phyloP scores from a whole-genome alignment of 805 yeast genomes.

The Saccharomycopsis schoenii region DNA sequence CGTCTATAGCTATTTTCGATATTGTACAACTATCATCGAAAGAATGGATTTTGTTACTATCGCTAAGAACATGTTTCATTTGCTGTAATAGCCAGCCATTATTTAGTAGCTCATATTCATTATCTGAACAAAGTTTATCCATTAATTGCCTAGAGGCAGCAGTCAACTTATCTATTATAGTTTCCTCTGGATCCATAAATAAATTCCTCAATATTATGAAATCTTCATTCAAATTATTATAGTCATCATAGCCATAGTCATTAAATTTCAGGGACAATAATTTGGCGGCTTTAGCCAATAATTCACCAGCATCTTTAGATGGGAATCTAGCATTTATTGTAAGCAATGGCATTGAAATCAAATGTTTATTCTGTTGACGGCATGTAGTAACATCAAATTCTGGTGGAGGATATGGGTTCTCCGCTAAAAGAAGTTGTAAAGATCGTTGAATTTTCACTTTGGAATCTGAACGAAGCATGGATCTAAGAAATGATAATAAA shows the following conservation, averaged over 20 bases:
- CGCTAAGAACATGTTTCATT: constrained; percentile 23
- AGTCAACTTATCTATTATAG: constrained; percentile 55
- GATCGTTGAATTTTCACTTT: constrained; percentile 53
- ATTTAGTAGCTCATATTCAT: constrained; percentile 10
- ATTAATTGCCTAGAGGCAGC: constrained; percentile 60
- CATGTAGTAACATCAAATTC: constrained; percentile 24
- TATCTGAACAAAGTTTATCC: constrained; percentile 26
- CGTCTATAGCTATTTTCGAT: constrained; percentile 64
- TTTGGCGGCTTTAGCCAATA: constrained; percentile 47
- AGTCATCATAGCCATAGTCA: constrained; percentile 40
- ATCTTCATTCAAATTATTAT: constrained; percentile 69
- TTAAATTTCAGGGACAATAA: constrained; percentile 32
- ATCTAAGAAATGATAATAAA: constrained; percentile 34
- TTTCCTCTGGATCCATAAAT: constrained; percentile 46
- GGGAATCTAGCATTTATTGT: constrained; percentile 34
- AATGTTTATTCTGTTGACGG: constrained; percentile 24
- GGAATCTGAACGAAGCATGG: constrained; percentile 54
- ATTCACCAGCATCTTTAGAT: constrained; percentile 43
- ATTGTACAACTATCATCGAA: constrained; percentile 25
- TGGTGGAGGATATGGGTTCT: constrained; percentile 62
- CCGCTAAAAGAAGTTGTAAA: constrained; percentile 52
- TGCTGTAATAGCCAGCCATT: constrained; percentile 26
- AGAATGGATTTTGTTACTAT: constrained; percentile 29
- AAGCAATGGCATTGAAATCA: constrained; percentile 40
- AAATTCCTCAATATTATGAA: constrained; percentile 63